Conservation (phyloP, 78 protist genomes). For the Planoprotostelium fungivorum region DNA sequence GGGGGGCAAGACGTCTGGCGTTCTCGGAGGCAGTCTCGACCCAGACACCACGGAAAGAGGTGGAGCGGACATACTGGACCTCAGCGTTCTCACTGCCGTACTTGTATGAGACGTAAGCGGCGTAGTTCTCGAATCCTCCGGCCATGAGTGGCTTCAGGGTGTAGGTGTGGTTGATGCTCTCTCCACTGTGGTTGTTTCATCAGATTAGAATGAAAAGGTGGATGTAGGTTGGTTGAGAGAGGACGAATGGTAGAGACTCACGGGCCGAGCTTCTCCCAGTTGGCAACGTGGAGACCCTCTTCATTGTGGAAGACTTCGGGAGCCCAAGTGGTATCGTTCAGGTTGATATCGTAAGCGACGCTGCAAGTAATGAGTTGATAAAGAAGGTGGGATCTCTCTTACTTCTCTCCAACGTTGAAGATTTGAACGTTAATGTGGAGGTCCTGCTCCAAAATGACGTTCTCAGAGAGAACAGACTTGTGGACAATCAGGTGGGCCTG, state of each 20-base stretch:
- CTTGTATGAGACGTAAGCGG: not conserved
- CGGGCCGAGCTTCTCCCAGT: not conserved
- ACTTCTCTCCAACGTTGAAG: not conserved
- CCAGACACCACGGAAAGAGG: conserved; percentile 2
- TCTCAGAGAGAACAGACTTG: conserved; percentile 1
- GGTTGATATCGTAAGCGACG: not conserved
- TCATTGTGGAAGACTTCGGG: not conserved
- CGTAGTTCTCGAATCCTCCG: not conserved
- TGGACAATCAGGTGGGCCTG: not conserved
- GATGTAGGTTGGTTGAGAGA: not conserved
- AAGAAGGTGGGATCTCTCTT: not conserved
- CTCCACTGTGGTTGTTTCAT: not conserved
- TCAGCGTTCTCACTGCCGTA: not conserved
- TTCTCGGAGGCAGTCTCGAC: not conserved
- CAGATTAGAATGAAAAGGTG: not conserved
- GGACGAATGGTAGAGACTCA: too few relatives aligned
- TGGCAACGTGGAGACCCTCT: not conserved
- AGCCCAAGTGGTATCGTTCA: not conserved
- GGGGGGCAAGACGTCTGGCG: not conserved
- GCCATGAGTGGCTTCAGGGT: not conserved
- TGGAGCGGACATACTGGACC: not conserved
- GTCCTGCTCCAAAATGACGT: not conserved
- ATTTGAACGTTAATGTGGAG: not conserved
- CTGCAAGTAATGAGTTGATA: not conserved
- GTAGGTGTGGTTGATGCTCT: not conserved